Percentiles rank a stretch among this genome's conserved stretches.
Conservation (phyloP, 805 yeast species). For the Candida patagonica region DNA sequence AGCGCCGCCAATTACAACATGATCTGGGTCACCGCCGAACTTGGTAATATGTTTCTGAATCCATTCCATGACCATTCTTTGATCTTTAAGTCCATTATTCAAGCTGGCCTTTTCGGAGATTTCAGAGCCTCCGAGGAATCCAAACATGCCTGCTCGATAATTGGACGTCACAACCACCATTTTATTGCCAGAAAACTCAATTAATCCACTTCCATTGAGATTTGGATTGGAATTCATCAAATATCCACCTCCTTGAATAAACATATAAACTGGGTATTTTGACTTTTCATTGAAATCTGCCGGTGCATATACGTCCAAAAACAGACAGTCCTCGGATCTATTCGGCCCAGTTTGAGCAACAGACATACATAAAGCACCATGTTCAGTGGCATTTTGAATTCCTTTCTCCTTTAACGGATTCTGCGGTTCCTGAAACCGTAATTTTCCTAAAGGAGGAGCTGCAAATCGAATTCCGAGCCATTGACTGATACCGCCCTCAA, state of each 20-base stretch:
- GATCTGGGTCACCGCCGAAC: conserved; percentile 40
- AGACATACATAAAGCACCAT: conserved; percentile 9
- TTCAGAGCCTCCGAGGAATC: neutral
- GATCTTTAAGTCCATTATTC: conserved; percentile 42
- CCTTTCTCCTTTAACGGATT: conserved; percentile 27
- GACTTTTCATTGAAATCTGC: no score
- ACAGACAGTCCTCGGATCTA: conserved; percentile 2
- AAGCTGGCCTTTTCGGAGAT: conserved; percentile 16
- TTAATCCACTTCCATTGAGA: neutral
- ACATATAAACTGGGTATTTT: no score
- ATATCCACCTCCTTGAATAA: conserved; percentile 29
- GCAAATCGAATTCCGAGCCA: conserved; percentile 23
- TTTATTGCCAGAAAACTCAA: neutral
- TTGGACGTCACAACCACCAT: neutral
- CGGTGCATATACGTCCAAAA: conserved; percentile 13
- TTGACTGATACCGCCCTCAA: conserved; percentile 18
- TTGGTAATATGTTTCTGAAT: conserved; percentile 31
- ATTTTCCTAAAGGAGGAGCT: conserved; percentile 22
- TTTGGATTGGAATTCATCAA: conserved; percentile 7
- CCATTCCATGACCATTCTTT: conserved; percentile 39
- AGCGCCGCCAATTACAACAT: conserved; percentile 37
- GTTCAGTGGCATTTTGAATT: conserved; percentile 20
- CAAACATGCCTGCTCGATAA: conserved; percentile 1
- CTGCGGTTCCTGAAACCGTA: conserved; percentile 27
- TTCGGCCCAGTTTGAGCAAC: no score